Percentiles rank a stretch among this genome's conserved stretches.
Conservation (phyloP, 768 basidiomycete genomes). For the Hygrocybe coccinea region DNA sequence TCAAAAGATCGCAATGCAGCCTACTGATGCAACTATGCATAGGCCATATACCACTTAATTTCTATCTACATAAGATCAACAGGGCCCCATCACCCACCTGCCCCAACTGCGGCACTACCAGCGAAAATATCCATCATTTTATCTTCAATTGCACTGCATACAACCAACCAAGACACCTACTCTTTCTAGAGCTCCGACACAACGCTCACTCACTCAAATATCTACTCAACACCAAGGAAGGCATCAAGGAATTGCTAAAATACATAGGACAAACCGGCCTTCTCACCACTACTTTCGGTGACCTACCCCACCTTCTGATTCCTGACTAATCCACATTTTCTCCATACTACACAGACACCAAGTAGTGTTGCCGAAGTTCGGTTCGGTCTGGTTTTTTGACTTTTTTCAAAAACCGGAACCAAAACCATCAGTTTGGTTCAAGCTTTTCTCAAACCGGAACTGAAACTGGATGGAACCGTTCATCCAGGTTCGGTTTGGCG, state of each 20-base stretch:
- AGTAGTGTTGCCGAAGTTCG: too few species aligned
- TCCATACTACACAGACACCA: too few species aligned
- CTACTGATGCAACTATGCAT: constrained; percentile 29
- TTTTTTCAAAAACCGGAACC: too few species aligned
- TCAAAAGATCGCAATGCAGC: constrained; percentile 7
- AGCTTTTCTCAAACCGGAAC: too few species aligned
- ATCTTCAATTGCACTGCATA: constrained; percentile 27
- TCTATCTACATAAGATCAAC: constrained; percentile 27
- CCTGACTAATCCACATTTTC: too few species aligned
- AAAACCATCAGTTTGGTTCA: too few species aligned
- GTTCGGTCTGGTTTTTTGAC: too few species aligned
- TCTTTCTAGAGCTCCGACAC: not conserved
- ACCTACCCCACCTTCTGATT: too few species aligned
- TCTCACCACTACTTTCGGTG: not conserved
- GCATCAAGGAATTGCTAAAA: not conserved
- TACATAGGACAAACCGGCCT: not conserved
- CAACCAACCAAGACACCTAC: not conserved
- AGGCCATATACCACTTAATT: constrained; percentile 27
- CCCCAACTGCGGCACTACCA: constrained; percentile 15
- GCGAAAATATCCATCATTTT: constrained; percentile 29
- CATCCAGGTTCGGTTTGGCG: too few species aligned
- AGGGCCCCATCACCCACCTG: constrained; percentile 24
- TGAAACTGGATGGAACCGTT: too few species aligned
- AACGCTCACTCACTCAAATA: not conserved
- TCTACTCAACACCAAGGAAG: not conserved